Evolutionary conservation across 495 filamentous ascomycete genomes (phyloP).

Genomic region (Chlorociboria aeruginascens): DNA sequence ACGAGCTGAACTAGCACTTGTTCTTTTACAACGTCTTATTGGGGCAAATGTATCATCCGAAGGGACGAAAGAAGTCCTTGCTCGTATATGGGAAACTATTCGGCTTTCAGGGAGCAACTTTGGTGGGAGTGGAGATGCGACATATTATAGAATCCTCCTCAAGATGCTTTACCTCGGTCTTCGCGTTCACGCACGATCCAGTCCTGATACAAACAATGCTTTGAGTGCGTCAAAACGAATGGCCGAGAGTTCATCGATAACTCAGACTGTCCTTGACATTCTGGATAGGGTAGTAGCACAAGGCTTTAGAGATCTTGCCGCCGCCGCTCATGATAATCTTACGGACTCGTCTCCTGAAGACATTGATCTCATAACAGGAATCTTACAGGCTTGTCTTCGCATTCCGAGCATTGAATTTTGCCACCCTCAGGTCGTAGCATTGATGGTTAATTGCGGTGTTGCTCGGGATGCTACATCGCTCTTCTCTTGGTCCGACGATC

Average conservation of each 20-base stretch:
- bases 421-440: constrained; percentile 51
- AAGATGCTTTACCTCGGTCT: constrained; percentile 77
- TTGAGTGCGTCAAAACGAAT: constrained; percentile 12
- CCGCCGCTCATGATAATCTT: constrained; percentile 52
- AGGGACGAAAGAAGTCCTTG: constrained; percentile 51
- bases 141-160: constrained; percentile 72
- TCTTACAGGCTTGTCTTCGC: constrained; percentile 69
- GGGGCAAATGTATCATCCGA: constrained; percentile 44
- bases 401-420: constrained; percentile 53
- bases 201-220: background rate
- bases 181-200: constrained; percentile 34
- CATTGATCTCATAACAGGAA: constrained; percentile 77
- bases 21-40: constrained; percentile 63
- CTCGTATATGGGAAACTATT: constrained; percentile 54
- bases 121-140: constrained; percentile 46
- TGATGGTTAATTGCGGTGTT: constrained; percentile 52
- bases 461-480: constrained; percentile 74
- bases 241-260: constrained; percentile 26
- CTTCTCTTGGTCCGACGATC: constrained; percentile 82
- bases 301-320: constrained; percentile 67
- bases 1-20: constrained; percentile 63
- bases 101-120: constrained; percentile 51
- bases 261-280: constrained; percentile 51
- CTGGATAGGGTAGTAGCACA: constrained; percentile 66
- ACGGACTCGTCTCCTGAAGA: constrained; percentile 47